Evolutionary conservation across 108 stramenopile species (phyloP).

Genomic region (Epipyxis sp.): DNA sequence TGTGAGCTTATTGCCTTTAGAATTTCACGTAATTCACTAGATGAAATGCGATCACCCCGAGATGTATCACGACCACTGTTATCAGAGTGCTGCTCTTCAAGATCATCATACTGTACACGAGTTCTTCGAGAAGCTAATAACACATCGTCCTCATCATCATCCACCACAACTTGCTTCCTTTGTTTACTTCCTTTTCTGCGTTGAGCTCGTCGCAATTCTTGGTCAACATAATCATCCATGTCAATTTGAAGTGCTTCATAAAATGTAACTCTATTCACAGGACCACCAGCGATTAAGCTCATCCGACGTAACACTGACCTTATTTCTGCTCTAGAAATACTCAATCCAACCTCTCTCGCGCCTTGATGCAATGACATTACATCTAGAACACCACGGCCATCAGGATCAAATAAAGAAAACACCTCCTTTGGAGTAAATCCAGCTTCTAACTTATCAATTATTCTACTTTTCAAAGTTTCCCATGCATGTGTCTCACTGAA

Average conservation of each 20-base stretch:
- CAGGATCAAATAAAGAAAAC: conserved; percentile 9
- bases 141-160: too few species aligned
- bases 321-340: background rate
- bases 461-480: background rate
- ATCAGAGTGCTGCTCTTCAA: too few species aligned
- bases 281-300: background rate
- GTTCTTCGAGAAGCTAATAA: too few species aligned
- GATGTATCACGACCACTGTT: too few species aligned
- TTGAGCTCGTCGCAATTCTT: too few species aligned
- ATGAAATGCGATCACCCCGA: too few species aligned
- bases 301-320: background rate
- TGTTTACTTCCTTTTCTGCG: too few species aligned
- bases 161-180: too few species aligned
- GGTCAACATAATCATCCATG: background rate
- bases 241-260: background rate
- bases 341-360: background rate
- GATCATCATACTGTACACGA: too few species aligned
- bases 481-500: too few species aligned
- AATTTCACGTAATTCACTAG: too few species aligned
- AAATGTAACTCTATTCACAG: conserved; percentile 1
- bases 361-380: background rate
- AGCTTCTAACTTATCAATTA: background rate
- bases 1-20: too few species aligned
- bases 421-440: conserved; percentile 7
- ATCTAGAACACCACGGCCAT: conserved; percentile 9